Percentiles rank a stretch among this genome's conserved stretches.
These are phyloP conservation scores for Musa itinerans DNA, from an alignment of 176 grass and related monocot species.

Conservation along the genomic window DNA sequence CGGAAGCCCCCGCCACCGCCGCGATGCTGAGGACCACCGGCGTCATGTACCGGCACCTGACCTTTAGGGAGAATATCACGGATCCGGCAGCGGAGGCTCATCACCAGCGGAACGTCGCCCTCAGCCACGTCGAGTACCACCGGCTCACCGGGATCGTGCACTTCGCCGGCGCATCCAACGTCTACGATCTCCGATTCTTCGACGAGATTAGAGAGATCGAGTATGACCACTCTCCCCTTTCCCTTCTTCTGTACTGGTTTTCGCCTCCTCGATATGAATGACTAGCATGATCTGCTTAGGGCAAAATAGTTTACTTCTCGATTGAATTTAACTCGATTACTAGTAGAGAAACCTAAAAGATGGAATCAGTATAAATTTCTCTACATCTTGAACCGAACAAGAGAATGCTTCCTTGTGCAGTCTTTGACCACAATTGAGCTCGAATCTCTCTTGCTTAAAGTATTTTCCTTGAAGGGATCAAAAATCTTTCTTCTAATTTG, in stretches of 20 bases:
- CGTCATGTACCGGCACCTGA: conserved; percentile 26
- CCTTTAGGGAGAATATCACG: conserved; percentile 28
- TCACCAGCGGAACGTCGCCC: conserved; percentile 33
- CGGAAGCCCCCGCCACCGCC: conserved; percentile 31
- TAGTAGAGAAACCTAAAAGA: not conserved
- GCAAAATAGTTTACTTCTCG: not conserved
- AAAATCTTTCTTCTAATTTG: not conserved
- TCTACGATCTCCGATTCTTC: conserved; percentile 41
- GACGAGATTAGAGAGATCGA: conserved; percentile 36
- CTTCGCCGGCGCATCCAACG: conserved; percentile 28
- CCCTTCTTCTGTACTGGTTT: not conserved
- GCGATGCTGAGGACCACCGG: conserved; percentile 18
- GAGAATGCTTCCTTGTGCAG: not conserved
- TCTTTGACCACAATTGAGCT: not conserved
- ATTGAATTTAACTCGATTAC: not conserved
- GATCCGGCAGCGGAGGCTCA: conserved; percentile 6
- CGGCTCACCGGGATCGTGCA: conserved; percentile 32
- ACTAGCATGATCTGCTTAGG: not conserved
- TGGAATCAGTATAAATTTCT: not conserved
- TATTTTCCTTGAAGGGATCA: not conserved
- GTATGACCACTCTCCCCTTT: conserved; percentile 16
- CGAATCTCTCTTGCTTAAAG: not conserved
- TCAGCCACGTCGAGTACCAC: conserved; percentile 42
- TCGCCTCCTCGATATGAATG: not conserved
- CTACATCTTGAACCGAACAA: not conserved